phyloP scores from a whole-genome alignment of 2,329 filamentous ascomycete species.

The Sporothrix pallida region DNA sequence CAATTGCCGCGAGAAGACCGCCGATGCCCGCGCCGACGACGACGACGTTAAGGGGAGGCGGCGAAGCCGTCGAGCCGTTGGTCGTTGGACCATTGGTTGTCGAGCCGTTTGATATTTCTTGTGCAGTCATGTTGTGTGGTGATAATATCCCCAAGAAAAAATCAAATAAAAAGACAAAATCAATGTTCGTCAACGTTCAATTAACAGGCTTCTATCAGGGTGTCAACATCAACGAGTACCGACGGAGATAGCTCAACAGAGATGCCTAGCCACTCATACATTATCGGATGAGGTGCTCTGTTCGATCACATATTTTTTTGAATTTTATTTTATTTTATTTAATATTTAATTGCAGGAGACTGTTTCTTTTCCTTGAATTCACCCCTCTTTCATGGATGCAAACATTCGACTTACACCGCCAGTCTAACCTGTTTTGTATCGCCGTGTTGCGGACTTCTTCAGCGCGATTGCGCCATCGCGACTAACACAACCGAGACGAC shows the following conservation, averaged over 20 bases:
- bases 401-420: background rate
- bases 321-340: background rate
- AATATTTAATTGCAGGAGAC: background rate
- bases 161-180: background rate
- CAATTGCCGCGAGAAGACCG: slow-evolving; percentile 34
- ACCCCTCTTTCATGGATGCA: background rate
- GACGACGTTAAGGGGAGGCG: slow-evolving; percentile 30
- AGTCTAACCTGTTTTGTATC: slow-evolving; percentile 1
- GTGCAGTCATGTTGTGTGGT: slow-evolving; percentile 19
- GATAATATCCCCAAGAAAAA: background rate
- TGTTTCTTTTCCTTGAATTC: background rate
- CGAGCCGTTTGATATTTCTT: background rate
- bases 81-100: background rate
- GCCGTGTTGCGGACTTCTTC: slow-evolving; percentile 2
- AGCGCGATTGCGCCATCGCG: slow-evolving; percentile 13
- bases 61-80: background rate
- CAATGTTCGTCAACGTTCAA: background rate
- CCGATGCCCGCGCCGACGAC: slow-evolving; percentile 38
- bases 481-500: background rate
- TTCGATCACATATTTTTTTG: background rate
- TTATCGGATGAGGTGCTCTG: background rate
- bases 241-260: background rate
- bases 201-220: background rate
- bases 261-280: background rate
- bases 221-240: background rate